Evolutionary conservation across 2,329 filamentous ascomycete genomes (phyloP).

Genomic region (Blastomyces gilchristii): DNA sequence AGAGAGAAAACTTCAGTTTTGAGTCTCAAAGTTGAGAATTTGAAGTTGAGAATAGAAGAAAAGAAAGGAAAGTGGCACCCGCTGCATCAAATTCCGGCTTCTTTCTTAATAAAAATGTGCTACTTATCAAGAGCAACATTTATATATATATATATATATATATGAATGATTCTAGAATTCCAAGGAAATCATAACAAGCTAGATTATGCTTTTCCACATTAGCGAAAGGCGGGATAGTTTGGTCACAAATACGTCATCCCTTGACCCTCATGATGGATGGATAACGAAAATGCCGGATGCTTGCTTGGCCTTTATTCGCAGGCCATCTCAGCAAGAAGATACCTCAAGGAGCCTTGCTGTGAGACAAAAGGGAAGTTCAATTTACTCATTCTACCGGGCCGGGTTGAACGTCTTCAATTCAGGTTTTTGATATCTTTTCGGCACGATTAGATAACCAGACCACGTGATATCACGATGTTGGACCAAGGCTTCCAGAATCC

Average conservation of each 20-base stretch:
- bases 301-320: neutral
- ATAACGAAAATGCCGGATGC: neutral
- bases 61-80: neutral
- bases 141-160: neutral
- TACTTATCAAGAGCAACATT: neutral
- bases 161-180: neutral
- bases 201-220: neutral
- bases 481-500: too few relatives aligned
- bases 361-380: too few relatives aligned
- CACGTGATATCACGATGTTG: neutral
- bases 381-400: too few relatives aligned
- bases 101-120: neutral
- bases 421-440: too few relatives aligned
- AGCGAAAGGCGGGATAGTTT: neutral
- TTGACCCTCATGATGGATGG: neutral
- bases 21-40: neutral
- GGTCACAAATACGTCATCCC: slow-evolving; percentile 5
- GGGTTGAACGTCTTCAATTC: too few relatives aligned
- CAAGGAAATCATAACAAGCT: slow-evolving; percentile 1
- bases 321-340: neutral
- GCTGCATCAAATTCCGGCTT: neutral
- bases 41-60: neutral
- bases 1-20: neutral
- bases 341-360: too few relatives aligned
- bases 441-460: too few relatives aligned